These are phyloP conservation scores for Rhizoclosmatium globosum DNA, from an alignment of 192 early-diverging fungal species.

Conservation along the genomic window DNA sequence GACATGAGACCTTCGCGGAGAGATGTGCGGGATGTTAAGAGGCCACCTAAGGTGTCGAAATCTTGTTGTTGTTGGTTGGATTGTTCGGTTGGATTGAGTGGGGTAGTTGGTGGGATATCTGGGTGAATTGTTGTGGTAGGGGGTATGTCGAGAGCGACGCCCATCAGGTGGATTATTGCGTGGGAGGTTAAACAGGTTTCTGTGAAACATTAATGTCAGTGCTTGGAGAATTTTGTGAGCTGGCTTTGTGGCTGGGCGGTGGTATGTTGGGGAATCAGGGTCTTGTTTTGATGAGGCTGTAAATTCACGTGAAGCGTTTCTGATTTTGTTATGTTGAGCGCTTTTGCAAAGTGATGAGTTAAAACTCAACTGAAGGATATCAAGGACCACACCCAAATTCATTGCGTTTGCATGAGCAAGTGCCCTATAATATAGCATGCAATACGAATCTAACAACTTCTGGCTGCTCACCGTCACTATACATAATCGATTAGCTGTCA, in stretches of 20 bases:
- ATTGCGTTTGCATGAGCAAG: conserved; percentile 36
- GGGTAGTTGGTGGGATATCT: background rate
- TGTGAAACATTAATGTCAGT: conserved; percentile 43
- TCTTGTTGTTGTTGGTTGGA: background rate
- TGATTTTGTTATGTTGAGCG: background rate
- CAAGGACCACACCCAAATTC: conserved; percentile 40
- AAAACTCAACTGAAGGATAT: conserved; percentile 12
- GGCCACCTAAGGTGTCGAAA: conserved; percentile 29
- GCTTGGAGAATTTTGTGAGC: conserved; percentile 39
- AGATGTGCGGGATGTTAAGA: conserved; percentile 18
- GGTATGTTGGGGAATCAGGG: background rate
- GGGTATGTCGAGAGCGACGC: background rate
- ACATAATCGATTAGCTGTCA: background rate
- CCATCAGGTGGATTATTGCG: background rate
- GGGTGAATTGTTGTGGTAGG: background rate
- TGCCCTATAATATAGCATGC: conserved; percentile 48
- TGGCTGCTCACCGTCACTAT: conserved; percentile 38
- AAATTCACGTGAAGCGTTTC: conserved; percentile 4
- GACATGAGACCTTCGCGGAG: conserved; percentile 41
- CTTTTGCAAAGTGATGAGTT: background rate
- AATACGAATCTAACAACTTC: conserved; percentile 47
- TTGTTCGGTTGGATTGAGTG: background rate
- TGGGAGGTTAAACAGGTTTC: conserved; percentile 18
- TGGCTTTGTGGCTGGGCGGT: background rate
- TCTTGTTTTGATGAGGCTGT: background rate